A percentile compares a stretch with the other conserved stretches of the same genome.
phyloP scores from a whole-genome alignment of 768 basidiomycete species.

The Macrolepiota albuminosa region DNA sequence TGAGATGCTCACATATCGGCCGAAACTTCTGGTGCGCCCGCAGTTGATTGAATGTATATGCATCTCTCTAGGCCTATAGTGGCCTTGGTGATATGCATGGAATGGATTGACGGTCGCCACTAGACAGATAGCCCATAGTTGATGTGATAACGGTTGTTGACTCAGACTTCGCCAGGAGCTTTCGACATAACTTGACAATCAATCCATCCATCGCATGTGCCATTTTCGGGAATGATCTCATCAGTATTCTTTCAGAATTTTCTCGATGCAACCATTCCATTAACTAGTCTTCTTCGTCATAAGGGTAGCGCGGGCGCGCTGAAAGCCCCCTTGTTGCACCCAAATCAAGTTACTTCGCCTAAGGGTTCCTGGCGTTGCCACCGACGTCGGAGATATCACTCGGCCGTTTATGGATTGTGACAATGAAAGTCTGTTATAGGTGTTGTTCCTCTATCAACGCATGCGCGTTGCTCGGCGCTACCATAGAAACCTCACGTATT shows the following conservation, averaged over 20 bases:
- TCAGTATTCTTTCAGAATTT: background rate
- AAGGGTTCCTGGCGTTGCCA: background rate
- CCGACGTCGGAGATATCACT: slow-evolving; percentile 4
- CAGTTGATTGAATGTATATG: background rate
- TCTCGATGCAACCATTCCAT: background rate
- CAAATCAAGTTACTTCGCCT: background rate
- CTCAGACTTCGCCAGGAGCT: background rate
- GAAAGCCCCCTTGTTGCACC: slow-evolving; percentile 3
- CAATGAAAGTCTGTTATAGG: background rate
- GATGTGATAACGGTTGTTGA: background rate
- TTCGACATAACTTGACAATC: background rate
- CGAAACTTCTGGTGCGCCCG: background rate
- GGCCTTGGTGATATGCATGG: background rate
- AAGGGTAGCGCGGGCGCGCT: slow-evolving; percentile 10
- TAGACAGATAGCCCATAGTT: background rate
- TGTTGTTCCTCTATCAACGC: background rate
- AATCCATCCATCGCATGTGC: background rate
- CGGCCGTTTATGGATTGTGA: background rate
- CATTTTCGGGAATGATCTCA: background rate
- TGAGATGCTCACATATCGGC: background rate
- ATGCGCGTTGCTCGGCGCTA: background rate
- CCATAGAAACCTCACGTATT: background rate
- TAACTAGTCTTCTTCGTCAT: background rate
- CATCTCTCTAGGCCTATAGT: background rate
- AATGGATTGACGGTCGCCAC: background rate